Percentiles rank a stretch among this genome's conserved stretches.
phyloP scores from a whole-genome alignment of 106 monocot species.

The Dendrobium huoshanense region DNA sequence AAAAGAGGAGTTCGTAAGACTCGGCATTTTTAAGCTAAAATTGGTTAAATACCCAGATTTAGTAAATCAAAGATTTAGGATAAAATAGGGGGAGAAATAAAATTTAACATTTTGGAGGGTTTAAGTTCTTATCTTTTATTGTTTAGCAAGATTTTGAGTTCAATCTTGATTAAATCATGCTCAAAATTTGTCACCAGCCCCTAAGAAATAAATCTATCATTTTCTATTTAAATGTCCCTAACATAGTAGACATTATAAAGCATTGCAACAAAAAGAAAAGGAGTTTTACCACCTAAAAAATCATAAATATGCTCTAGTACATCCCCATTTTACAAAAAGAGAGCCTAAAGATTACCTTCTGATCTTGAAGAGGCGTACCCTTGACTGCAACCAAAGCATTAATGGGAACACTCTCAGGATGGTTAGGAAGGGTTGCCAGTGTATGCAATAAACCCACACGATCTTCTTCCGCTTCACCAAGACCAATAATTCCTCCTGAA shows the following conservation, averaged over 20 bases:
- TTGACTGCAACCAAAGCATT: constrained; percentile 96
- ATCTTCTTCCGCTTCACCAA: constrained; percentile 95
- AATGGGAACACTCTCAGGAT: constrained; percentile 98
- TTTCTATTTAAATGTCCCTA: background rate
- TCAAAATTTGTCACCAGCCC: too few species aligned
- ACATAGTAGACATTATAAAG: background rate
- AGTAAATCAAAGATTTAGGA: too few species aligned
- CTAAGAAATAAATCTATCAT: background rate
- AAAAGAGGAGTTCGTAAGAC: too few species aligned
- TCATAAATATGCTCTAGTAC: background rate
- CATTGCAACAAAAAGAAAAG: background rate
- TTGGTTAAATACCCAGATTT: too few species aligned
- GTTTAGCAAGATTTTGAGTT: too few species aligned
- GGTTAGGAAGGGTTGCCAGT: constrained; percentile 78
- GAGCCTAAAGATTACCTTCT: constrained; percentile 51
- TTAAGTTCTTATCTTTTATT: too few species aligned
- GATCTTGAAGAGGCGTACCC: constrained; percentile 98
- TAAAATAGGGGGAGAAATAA: too few species aligned
- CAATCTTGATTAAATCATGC: background rate
- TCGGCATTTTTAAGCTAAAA: too few species aligned
- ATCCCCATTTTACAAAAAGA: background rate
- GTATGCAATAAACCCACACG: constrained; percentile 94
- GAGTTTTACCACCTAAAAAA: background rate
- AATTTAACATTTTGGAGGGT: too few species aligned
- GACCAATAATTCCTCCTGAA: constrained; percentile 93